phyloP scores from a whole-genome alignment of 495 filamentous ascomycete species.

The Astrocystis sublimbata region DNA sequence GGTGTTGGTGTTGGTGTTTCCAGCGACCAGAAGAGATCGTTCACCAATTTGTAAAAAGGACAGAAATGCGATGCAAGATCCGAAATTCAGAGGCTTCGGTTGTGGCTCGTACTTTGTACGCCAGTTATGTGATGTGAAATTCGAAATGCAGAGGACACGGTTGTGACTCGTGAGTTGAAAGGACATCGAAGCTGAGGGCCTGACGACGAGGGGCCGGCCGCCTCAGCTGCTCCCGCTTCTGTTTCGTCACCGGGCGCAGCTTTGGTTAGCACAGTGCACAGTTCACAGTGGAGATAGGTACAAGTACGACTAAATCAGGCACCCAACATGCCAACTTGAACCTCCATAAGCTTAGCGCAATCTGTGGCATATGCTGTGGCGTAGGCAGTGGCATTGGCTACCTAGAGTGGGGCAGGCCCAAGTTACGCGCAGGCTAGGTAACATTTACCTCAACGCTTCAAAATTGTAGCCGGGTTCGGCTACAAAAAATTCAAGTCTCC shows the following conservation, averaged over 20 bases:
- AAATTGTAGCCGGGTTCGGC: too few relatives aligned
- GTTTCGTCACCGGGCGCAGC: conserved; percentile 11
- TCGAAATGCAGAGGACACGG: neutral
- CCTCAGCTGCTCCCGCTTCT: neutral
- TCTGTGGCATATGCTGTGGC: too few relatives aligned
- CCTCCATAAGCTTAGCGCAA: too few relatives aligned
- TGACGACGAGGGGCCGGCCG: conserved; percentile 5
- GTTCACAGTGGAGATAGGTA: too few relatives aligned
- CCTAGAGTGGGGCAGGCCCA: too few relatives aligned
- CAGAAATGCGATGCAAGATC: neutral
- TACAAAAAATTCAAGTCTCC: too few relatives aligned
- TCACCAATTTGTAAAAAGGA: neutral
- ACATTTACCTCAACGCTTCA: too few relatives aligned
- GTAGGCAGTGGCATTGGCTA: too few relatives aligned
- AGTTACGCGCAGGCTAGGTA: too few relatives aligned
- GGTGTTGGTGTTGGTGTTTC: neutral
- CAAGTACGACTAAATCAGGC: neutral
- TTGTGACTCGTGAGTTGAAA: too few relatives aligned
- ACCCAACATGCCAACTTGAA: too few relatives aligned
- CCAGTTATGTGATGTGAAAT: neutral
- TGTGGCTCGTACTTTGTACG: too few relatives aligned
- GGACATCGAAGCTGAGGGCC: neutral
- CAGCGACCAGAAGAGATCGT: neutral
- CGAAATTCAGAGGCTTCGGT: neutral
- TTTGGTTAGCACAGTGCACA: conserved; percentile 16